Conservation (phyloP, 768 basidiomycete genomes). For the Boletus sp. region DNA sequence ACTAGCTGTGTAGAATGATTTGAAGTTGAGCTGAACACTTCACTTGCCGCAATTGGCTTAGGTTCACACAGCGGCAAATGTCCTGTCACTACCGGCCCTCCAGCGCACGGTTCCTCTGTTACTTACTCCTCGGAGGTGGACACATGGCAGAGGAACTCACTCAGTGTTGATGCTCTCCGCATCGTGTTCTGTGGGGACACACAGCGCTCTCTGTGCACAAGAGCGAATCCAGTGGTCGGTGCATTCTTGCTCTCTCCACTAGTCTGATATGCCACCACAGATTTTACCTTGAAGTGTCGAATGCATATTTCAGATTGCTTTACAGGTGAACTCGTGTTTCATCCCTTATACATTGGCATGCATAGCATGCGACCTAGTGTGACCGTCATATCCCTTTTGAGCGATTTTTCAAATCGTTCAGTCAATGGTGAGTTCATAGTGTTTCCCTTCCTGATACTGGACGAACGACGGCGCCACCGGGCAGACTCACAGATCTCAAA, state of each 20-base stretch:
- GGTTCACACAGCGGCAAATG: not conserved
- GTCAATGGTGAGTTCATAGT: slow-evolving; percentile 3
- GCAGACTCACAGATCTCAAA: not conserved
- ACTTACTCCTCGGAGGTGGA: not conserved
- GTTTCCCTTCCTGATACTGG: not conserved
- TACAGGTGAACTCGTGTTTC: slow-evolving; percentile 9
- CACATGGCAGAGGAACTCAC: not conserved
- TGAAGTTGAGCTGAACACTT: slow-evolving; percentile 5
- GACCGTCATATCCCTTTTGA: not conserved
- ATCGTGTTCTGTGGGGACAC: slow-evolving; percentile 2
- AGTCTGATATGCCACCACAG: slow-evolving; percentile 20
- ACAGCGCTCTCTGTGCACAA: not conserved
- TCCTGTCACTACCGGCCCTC: not conserved
- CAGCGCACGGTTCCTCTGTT: not conserved
- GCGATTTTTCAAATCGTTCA: not conserved
- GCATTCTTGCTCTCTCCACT: too few species aligned
- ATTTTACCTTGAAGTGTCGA: slow-evolving; percentile 11
- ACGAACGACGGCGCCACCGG: slow-evolving; percentile 10
- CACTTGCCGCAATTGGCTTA: slow-evolving; percentile 21
- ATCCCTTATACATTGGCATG: not conserved
- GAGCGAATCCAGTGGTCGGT: slow-evolving; percentile 12
- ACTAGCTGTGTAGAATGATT: slow-evolving; percentile 10
- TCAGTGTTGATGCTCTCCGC: not conserved
- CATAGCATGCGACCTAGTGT: not conserved
- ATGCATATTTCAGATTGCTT: not conserved